Conservation (phyloP, 257 asterid genomes). For the Solanum boliviense region DNA sequence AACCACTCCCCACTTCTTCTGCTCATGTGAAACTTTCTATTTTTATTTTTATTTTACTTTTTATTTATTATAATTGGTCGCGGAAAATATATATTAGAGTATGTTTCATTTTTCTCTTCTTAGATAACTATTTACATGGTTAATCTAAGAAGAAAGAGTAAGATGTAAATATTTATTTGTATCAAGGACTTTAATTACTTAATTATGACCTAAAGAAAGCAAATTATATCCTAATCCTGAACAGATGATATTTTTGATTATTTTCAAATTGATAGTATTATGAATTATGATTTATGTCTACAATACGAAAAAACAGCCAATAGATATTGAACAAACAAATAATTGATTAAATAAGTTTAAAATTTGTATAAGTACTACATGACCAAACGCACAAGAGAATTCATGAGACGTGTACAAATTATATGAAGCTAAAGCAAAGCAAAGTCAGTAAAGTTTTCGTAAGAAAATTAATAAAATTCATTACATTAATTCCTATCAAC, state of each 20-base stretch:
- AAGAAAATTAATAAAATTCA: not conserved
- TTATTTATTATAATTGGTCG: not conserved
- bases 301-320: not conserved
- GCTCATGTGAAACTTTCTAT: not conserved
- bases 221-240: not conserved
- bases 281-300: too few species aligned
- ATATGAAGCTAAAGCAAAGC: not conserved
- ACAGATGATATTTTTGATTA: not conserved
- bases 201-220: not conserved
- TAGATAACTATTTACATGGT: not conserved
- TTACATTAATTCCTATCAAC: not conserved
- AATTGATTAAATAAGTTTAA: not conserved
- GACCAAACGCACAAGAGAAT: not conserved
- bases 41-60: not conserved
- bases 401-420: not conserved
- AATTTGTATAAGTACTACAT: not conserved
- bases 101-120: not conserved
- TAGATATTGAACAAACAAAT: not conserved
- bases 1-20: conserved; percentile 4
- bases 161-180: not conserved
- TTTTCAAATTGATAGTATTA: not conserved
- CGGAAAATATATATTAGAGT: not conserved
- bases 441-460: not conserved
- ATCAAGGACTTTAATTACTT: not conserved
- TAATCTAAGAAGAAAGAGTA: not conserved